A percentile compares a stretch with the other conserved stretches of the same genome.
Evolutionary conservation across 2,329 filamentous ascomycete genomes (phyloP).

Genomic region (Sordariomycetes sp.): DNA sequence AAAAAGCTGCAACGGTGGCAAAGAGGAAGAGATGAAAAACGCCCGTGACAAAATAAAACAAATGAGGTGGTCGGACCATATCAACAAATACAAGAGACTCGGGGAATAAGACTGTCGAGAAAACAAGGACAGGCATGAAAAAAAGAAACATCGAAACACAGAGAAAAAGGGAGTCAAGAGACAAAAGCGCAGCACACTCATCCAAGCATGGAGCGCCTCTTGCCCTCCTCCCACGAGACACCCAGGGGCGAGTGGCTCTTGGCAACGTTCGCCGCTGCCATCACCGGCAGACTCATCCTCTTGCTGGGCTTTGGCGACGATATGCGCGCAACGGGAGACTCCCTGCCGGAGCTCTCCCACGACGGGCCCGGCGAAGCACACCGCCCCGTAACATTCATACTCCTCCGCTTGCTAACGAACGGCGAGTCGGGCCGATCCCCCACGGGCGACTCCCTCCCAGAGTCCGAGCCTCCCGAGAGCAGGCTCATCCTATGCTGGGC

Average conservation of each 20-base stretch:
- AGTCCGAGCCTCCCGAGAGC: neutral
- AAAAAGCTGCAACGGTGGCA: neutral
- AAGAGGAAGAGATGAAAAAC: neutral
- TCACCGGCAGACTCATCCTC: neutral
- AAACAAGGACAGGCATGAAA: conserved; percentile 7
- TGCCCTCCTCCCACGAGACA: neutral
- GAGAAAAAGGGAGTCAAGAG: conserved; percentile 7
- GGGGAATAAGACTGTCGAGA: neutral
- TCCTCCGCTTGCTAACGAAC: neutral
- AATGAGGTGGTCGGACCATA: neutral
- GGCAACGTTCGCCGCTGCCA: neutral
- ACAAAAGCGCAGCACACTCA: conserved; percentile 1
- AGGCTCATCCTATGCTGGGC: too few species aligned
- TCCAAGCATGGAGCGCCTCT: conserved; percentile 2
- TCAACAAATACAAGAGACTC: neutral
- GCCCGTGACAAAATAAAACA: neutral
- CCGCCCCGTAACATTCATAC: too few species aligned
- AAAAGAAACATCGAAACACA: conserved; percentile 10
- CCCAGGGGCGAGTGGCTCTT: neutral
- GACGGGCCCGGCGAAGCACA: neutral
- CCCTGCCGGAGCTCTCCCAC: neutral
- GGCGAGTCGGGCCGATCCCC: neutral
- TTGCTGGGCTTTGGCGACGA: conserved; percentile 13
- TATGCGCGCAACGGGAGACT: neutral
- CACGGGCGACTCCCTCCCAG: neutral